These are phyloP conservation scores for Echeveria elegans DNA, from an alignment of 164 flowering plant species.

Conservation along the genomic window DNA sequence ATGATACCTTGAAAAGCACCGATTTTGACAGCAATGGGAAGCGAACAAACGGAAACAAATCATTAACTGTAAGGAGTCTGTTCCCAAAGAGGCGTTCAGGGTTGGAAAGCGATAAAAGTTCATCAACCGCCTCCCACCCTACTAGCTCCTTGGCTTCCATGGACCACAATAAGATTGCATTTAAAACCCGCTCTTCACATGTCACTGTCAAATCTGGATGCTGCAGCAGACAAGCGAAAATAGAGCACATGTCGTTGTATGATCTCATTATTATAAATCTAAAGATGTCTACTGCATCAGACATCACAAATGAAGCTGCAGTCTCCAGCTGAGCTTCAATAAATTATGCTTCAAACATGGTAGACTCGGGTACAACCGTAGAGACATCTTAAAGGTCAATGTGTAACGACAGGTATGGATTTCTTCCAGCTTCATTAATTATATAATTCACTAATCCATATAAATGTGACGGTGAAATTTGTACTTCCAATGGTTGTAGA, in stretches of 20 bases:
- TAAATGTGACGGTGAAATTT: neutral
- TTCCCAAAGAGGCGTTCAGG: constrained; percentile 56
- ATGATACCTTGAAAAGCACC: constrained; percentile 59
- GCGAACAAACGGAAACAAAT: constrained; percentile 54
- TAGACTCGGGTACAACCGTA: constrained; percentile 1
- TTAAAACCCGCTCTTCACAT: constrained; percentile 84
- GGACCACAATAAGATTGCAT: constrained; percentile 78
- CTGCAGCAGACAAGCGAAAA: constrained; percentile 40
- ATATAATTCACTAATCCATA: neutral
- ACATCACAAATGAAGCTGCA: neutral
- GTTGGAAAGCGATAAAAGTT: constrained; percentile 32
- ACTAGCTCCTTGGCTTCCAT: constrained; percentile 40
- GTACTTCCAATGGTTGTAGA: neutral
- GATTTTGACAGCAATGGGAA: constrained; percentile 55
- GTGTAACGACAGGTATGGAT: neutral
- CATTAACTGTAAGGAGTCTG: constrained; percentile 40
- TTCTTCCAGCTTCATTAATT: neutral
- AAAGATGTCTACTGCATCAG: neutral
- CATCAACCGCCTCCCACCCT: constrained; percentile 70
- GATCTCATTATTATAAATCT: neutral
- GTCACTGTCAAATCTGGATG: constrained; percentile 84
- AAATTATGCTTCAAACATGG: neutral
- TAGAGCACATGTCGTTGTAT: neutral
- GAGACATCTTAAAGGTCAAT: neutral
- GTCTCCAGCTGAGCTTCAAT: neutral